Evolutionary conservation across 805 yeast genomes (phyloP).

Genomic region (Nakazawaea populi): DNA sequence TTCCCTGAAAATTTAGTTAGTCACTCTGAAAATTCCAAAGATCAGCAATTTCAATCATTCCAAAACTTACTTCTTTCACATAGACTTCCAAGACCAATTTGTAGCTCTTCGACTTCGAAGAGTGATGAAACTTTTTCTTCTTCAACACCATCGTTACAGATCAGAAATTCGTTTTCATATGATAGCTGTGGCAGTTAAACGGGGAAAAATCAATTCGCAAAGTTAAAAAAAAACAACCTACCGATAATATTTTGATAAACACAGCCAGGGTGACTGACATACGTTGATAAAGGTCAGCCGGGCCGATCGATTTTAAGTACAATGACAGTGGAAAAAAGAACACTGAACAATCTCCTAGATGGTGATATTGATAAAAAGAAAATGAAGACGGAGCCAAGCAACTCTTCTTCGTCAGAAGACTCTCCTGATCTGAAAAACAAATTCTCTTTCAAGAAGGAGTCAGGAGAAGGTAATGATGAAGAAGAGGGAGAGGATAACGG

Average conservation of each 20-base stretch:
- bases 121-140: not conserved
- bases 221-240: not conserved
- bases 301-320: not conserved
- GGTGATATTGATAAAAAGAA: not conserved
- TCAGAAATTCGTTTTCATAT: not conserved
- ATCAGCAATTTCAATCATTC: too few species aligned
- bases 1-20: conserved; percentile 6
- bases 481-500: conserved; percentile 21
- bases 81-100: conserved; percentile 7
- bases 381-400: not conserved
- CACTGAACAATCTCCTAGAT: not conserved
- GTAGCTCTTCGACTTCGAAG: not conserved
- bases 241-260: not conserved
- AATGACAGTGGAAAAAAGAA: conserved; percentile 7
- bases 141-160: not conserved
- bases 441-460: conserved; percentile 21
- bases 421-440: conserved; percentile 8
- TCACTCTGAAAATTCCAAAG: not conserved
- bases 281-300: not conserved
- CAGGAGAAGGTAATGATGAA: conserved; percentile 18
- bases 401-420: not conserved
- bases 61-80: conserved; percentile 9
- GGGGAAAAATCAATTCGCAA: not conserved
- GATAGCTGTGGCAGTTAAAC: not conserved
- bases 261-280: not conserved